Evolutionary conservation across 2,329 filamentous ascomycete genomes (phyloP).

Genomic region (Alternaria triticina): DNA sequence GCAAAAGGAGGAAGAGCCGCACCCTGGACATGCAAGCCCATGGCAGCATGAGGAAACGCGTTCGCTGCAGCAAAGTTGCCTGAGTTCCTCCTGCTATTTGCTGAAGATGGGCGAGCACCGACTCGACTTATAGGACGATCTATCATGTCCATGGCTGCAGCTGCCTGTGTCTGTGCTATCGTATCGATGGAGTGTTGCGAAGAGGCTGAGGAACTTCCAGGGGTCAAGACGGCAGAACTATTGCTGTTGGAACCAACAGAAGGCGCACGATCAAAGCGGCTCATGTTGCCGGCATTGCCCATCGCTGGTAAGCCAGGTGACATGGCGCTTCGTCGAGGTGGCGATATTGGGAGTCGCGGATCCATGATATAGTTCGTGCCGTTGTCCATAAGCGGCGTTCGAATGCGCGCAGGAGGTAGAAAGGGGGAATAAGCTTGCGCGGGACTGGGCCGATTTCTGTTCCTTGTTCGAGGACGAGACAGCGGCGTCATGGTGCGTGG

Average conservation of each 20-base stretch:
- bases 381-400: constrained; percentile 44
- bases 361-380: constrained; percentile 29
- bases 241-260: constrained; percentile 39
- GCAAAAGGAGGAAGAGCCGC: constrained; percentile 39
- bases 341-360: constrained; percentile 38
- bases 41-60: constrained; percentile 36
- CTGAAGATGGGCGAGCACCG: constrained; percentile 44
- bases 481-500: constrained; percentile 48
- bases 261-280: constrained; percentile 32
- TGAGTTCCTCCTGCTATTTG: constrained; percentile 43
- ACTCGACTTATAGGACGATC: constrained; percentile 48
- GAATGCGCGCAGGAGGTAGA: constrained; percentile 40
- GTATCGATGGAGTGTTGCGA: constrained; percentile 36
- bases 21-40: constrained; percentile 44
- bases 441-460: constrained; percentile 47
- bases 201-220: constrained; percentile 36
- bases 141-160: constrained; percentile 41
- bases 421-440: constrained; percentile 46
- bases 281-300: constrained; percentile 16
- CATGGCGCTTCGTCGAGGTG: constrained; percentile 34
- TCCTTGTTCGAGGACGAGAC: constrained; percentile 47
- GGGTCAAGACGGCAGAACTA: constrained; percentile 36
- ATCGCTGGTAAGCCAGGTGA: constrained; percentile 28
- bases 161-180: constrained; percentile 36
- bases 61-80: constrained; percentile 42